Percentiles rank a stretch among this genome's conserved stretches.
Evolutionary conservation across 495 filamentous ascomycete species (phyloP).

Genomic region (Xylaria sp.): DNA sequence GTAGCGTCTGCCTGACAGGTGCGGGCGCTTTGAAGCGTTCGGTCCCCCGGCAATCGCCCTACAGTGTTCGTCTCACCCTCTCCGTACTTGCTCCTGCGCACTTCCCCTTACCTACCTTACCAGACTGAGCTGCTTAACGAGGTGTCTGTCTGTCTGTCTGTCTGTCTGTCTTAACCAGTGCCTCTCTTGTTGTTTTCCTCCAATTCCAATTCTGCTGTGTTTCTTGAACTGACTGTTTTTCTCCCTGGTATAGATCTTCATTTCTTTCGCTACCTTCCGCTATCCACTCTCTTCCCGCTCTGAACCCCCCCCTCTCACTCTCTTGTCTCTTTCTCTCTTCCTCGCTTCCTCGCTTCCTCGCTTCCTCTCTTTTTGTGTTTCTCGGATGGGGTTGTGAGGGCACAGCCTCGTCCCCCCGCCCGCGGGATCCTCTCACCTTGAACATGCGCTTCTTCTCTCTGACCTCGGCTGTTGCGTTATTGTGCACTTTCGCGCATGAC

Average conservation of each 20-base stretch:
- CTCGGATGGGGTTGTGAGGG: slow-evolving; percentile 40
- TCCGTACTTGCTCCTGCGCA: slow-evolving; percentile 14
- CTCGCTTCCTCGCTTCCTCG: too few relatives aligned
- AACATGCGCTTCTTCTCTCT: slow-evolving; percentile 41
- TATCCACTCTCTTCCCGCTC: not conserved
- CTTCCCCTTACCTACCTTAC: slow-evolving; percentile 10
- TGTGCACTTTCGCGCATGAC: slow-evolving; percentile 34
- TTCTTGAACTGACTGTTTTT: slow-evolving; percentile 2
- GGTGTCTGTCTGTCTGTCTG: too few relatives aligned
- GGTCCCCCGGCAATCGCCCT: slow-evolving; percentile 23
- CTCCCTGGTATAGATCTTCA: slow-evolving; percentile 11
- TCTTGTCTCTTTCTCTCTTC: too few relatives aligned
- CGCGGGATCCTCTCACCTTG: slow-evolving; percentile 34
- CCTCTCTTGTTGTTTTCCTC: not conserved
- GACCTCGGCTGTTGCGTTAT: slow-evolving; percentile 34
- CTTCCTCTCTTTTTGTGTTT: too few relatives aligned
- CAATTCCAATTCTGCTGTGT: slow-evolving; percentile 3
- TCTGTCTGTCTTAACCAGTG: not conserved
- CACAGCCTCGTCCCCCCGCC: slow-evolving; percentile 33
- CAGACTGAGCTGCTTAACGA: not conserved
- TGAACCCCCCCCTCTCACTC: too few relatives aligned
- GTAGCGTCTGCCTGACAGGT: slow-evolving; percentile 15
- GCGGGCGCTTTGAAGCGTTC: slow-evolving; percentile 16
- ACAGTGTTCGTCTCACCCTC: slow-evolving; percentile 17
- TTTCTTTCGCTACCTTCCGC: slow-evolving; percentile 1